Evolutionary conservation across 2,329 filamentous ascomycete species (phyloP).

Genomic region (Teratosphaeriaceae sp.): DNA sequence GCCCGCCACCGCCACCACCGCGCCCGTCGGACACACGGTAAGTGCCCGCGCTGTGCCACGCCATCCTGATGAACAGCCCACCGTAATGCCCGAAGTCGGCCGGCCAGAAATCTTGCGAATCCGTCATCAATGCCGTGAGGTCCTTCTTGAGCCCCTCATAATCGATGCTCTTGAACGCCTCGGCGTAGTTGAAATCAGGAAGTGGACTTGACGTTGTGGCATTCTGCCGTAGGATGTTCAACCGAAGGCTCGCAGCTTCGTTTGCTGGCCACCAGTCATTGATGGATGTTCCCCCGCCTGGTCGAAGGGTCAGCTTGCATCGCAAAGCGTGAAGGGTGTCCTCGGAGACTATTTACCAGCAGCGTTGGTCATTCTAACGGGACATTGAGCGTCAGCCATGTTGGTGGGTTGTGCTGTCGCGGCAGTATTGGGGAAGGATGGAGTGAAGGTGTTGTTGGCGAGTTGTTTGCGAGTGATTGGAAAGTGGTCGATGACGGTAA

Average conservation of each 20-base stretch:
- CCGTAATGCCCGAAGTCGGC: conserved; percentile 78
- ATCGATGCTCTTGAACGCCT: conserved; percentile 66
- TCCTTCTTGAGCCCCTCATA: conserved; percentile 70
- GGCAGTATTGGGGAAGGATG: too few relatives aligned
- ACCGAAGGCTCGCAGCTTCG: conserved; percentile 56
- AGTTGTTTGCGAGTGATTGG: too few relatives aligned
- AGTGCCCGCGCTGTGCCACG: conserved; percentile 74
- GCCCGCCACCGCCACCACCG: conserved; percentile 63
- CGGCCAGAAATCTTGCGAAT: conserved; percentile 76
- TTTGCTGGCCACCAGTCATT: conserved; percentile 70
- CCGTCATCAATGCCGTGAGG: conserved; percentile 62
- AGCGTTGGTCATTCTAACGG: too few relatives aligned
- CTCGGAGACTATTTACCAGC: too few relatives aligned
- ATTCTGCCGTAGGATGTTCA: conserved; percentile 70
- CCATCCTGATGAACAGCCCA: conserved; percentile 72
- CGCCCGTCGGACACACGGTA: conserved; percentile 70
- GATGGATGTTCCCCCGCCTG: conserved; percentile 58
- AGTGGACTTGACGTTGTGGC: too few relatives aligned
- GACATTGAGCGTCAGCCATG: too few relatives aligned
- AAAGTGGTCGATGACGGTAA: too few relatives aligned
- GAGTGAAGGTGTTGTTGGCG: too few relatives aligned
- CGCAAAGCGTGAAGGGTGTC: too few relatives aligned
- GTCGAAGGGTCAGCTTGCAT: too few relatives aligned
- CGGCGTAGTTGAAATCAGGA: conserved; percentile 65
- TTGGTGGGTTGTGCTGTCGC: too few relatives aligned